phyloP scores from a whole-genome alignment of 75 land plant genomes.

The Larix kaempferi region DNA sequence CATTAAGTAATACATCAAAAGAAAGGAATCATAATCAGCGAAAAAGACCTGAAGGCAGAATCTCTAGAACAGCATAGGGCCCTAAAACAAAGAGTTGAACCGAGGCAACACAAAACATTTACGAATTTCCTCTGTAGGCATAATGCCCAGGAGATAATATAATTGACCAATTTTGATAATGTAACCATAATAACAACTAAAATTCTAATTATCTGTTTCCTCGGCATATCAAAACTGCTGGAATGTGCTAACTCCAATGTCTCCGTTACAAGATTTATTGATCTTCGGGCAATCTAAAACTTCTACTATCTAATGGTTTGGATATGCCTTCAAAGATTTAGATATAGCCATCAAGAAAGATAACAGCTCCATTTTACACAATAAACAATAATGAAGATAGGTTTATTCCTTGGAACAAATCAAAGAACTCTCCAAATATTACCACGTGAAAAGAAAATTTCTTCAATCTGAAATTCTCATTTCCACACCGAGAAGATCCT shows the following conservation, averaged over 20 bases:
- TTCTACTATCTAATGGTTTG: background rate
- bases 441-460: background rate
- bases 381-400: background rate
- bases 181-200: background rate
- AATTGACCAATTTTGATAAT: background rate
- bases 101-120: background rate
- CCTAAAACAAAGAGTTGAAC: background rate
- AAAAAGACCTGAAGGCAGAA: background rate
- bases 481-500: slow-evolving; percentile 79
- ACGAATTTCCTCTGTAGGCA: background rate
- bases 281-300: background rate
- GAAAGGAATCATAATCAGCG: background rate
- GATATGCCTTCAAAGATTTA: background rate
- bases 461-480: slow-evolving; percentile 79
- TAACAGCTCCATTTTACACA: background rate
- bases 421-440: background rate
- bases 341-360: background rate
- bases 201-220: background rate
- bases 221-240: background rate
- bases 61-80: background rate
- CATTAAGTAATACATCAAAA: no score
- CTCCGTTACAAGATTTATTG: background rate
- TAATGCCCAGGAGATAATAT: background rate
- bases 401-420: background rate
- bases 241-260: background rate